Evolutionary conservation across 306 rosid species (phyloP).

Genomic region (Hippophae rhamnoides): DNA sequence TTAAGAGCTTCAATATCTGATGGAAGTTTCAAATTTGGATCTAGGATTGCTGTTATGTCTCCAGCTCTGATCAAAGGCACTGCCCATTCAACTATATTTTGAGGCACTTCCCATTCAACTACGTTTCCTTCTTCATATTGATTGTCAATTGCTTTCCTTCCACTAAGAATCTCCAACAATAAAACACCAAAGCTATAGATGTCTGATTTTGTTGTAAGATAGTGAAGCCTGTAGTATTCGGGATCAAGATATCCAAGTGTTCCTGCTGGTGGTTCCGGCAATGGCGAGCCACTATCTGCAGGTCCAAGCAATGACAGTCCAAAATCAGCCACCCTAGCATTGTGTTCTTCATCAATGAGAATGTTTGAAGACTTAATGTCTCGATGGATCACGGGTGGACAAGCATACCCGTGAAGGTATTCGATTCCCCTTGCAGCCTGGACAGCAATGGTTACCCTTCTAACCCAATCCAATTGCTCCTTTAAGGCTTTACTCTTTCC

Average conservation of each 20-base stretch:
- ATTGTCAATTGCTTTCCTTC: slow-evolving; percentile 92
- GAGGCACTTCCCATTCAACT: slow-evolving; percentile 63
- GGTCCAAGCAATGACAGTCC: slow-evolving; percentile 81
- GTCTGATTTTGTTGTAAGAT: slow-evolving; percentile 93
- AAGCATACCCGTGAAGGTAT: slow-evolving; percentile 79
- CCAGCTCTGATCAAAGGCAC: slow-evolving; percentile 77
- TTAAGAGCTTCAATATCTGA: slow-evolving; percentile 66
- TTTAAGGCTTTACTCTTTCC: slow-evolving; percentile 50
- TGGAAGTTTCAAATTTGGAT: slow-evolving; percentile 67
- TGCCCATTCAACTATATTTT: slow-evolving; percentile 90
- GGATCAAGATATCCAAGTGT: slow-evolving; percentile 97
- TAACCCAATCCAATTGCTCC: slow-evolving; percentile 82
- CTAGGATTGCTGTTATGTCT: slow-evolving; percentile 44
- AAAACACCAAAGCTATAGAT: slow-evolving; percentile 91
- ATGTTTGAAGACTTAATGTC: slow-evolving; percentile 93
- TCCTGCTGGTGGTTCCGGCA: slow-evolving; percentile 90
- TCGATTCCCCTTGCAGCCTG: slow-evolving; percentile 94
- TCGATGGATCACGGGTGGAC: slow-evolving; percentile 85
- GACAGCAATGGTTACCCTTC: slow-evolving; percentile 84
- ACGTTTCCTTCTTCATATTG: slow-evolving; percentile 75
- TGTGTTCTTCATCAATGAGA: slow-evolving; percentile 90
- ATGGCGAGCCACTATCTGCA: slow-evolving; percentile 73
- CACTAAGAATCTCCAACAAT: slow-evolving; percentile 77
- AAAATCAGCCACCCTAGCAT: slow-evolving; percentile 91
- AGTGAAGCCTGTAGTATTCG: slow-evolving; percentile 91